Evolutionary conservation across 2,329 filamentous ascomycete species (phyloP).

Genomic region (Verticillium alfalfae): DNA sequence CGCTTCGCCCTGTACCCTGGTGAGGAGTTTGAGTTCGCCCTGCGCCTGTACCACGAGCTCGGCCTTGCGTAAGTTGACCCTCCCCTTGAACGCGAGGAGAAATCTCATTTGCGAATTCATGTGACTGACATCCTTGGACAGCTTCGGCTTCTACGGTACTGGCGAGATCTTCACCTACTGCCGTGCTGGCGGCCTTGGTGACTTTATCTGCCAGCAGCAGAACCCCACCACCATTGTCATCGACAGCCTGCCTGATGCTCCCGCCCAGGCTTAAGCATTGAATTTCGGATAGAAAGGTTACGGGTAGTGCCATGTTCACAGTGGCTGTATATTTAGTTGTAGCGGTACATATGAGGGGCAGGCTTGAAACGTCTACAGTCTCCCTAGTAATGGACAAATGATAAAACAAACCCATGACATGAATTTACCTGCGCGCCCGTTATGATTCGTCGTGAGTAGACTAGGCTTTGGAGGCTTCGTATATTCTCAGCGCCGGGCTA

Average conservation of each 20-base stretch:
- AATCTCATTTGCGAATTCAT: no score
- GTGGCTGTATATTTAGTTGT: neutral
- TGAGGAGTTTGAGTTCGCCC: constrained; percentile 9
- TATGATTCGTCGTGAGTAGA: no score
- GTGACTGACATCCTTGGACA: neutral
- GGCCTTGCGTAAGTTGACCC: constrained; percentile 13
- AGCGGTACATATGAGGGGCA: neutral
- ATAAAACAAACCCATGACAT: no score
- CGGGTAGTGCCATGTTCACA: neutral
- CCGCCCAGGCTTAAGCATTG: neutral
- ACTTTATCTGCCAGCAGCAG: constrained; percentile 14
- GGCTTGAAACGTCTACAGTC: neutral
- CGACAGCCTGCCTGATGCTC: neutral
- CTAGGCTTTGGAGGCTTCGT: no score
- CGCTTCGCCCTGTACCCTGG: constrained; percentile 17
- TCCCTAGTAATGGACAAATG: neutral
- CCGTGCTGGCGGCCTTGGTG: constrained; percentile 11
- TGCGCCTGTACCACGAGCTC: constrained; percentile 17
- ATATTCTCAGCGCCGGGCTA: no score
- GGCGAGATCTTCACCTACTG: constrained; percentile 14
- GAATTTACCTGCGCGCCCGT: no score
- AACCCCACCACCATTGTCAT: constrained; percentile 13
- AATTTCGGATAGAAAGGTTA: neutral
- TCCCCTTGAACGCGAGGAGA: no score
- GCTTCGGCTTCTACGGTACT: constrained; percentile 11